Conservation (phyloP, 1,284 basidiomycete genomes). For the Ustilago hordei region DNA sequence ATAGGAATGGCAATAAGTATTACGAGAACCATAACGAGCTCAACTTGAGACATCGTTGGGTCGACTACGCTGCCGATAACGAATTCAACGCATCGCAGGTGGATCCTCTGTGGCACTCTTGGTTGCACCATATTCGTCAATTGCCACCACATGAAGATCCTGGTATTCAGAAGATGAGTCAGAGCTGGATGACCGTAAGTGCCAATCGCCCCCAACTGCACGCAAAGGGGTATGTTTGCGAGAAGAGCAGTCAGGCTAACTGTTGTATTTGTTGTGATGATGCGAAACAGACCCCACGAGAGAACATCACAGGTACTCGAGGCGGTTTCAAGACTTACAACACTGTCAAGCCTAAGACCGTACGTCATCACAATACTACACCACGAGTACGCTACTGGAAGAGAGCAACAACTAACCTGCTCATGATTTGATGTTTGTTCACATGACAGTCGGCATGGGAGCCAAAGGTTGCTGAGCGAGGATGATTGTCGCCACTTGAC, state of each 20-base stretch:
- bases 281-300: conserved; percentile 43
- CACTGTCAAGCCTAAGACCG: conserved; percentile 63
- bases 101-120: conserved; percentile 67
- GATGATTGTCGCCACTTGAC: conserved; percentile 1
- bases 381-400: background rate
- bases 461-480: conserved; percentile 62
- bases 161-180: conserved; percentile 47
- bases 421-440: background rate
- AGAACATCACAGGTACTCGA: conserved; percentile 67
- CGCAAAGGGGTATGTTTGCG: no score
- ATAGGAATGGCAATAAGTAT: conserved; percentile 66
- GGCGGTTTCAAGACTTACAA: conserved; percentile 65
- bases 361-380: conserved; percentile 25
- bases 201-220: background rate
- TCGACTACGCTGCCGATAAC: conserved; percentile 62
- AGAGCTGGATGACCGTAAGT: conserved; percentile 61
- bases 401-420: background rate
- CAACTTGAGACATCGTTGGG: conserved; percentile 65
- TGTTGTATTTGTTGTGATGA: background rate
- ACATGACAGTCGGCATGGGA: conserved; percentile 58
- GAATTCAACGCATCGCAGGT: conserved; percentile 65
- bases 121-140: conserved; percentile 64
- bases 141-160: conserved; percentile 59
- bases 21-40: conserved; percentile 68
- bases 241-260: background rate